A percentile compares a stretch with the other conserved stretches of the same genome.
Evolutionary conservation across 805 yeast genomes (phyloP).

Genomic region (Crinitomyces ghanaensis): DNA sequence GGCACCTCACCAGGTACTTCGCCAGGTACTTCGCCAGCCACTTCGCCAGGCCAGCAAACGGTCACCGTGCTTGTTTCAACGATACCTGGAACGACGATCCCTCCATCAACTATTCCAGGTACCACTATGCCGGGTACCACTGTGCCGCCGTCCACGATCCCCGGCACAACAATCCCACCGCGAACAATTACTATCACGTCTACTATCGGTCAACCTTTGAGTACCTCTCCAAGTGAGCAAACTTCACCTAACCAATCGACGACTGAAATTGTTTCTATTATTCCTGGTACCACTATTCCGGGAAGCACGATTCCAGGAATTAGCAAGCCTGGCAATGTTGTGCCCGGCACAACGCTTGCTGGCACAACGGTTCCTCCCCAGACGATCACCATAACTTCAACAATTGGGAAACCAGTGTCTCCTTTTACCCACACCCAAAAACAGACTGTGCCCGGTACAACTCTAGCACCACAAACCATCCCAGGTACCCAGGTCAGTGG

Average conservation of each 20-base stretch:
- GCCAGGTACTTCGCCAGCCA: slow-evolving; percentile 3
- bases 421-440: not conserved
- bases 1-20: slow-evolving; percentile 1
- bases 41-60: no score
- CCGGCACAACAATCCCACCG: not conserved
- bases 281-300: slow-evolving; percentile 14
- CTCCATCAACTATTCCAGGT: not conserved
- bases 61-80: slow-evolving; percentile 4
- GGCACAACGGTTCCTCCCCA: slow-evolving; percentile 9
- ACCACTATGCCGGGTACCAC: not conserved
- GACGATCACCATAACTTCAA: slow-evolving; percentile 4
- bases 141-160: not conserved
- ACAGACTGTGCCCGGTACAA: slow-evolving; percentile 11
- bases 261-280: slow-evolving; percentile 1
- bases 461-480: slow-evolving; percentile 14
- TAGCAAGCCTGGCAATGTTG: slow-evolving; percentile 3
- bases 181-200: not conserved
- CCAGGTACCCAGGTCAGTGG: slow-evolving; percentile 9
- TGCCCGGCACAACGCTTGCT: slow-evolving; percentile 5
- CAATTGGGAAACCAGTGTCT: slow-evolving; percentile 6
- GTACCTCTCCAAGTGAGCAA: slow-evolving; percentile 1
- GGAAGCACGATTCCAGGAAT: slow-evolving; percentile 11
- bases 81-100: slow-evolving; percentile 4
- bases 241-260: not conserved
- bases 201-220: no score